These are phyloP conservation scores for Xylaria sp. DNA, from an alignment of 2,329 filamentous ascomycete species.

Conservation along the genomic window DNA sequence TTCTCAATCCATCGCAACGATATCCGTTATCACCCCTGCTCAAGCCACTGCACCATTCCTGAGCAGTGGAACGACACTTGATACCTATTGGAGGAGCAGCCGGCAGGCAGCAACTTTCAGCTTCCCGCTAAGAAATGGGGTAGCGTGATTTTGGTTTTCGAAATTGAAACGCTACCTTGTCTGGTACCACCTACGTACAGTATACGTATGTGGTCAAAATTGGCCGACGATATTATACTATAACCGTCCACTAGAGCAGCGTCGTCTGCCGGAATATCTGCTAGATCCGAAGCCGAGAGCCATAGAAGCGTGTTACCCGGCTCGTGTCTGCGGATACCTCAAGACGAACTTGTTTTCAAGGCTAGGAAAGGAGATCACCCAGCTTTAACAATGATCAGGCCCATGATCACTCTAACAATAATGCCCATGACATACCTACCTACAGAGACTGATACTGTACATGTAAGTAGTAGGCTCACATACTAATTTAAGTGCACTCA, in stretches of 20 bases:
- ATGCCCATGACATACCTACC: background rate
- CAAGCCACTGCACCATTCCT: constrained; percentile 15
- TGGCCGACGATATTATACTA: background rate
- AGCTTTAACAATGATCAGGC: background rate
- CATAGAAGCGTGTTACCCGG: background rate
- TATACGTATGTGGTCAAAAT: background rate
- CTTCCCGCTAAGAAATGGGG: constrained; percentile 11
- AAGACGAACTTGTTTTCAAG: background rate
- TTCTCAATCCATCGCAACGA: constrained; percentile 1
- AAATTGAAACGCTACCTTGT: constrained; percentile 23
- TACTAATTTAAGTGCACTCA: background rate
- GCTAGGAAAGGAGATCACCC: background rate
- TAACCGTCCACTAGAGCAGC: background rate
- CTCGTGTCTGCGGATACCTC: background rate
- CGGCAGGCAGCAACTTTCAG: constrained; percentile 31
- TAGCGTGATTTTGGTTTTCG: constrained; percentile 16
- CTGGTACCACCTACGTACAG: background rate
- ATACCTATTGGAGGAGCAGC: constrained; percentile 2
- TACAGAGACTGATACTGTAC: background rate
- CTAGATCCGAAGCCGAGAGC: background rate
- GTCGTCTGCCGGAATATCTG: background rate
- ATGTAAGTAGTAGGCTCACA: background rate
- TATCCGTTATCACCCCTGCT: constrained; percentile 10
- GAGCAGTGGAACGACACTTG: constrained; percentile 6
- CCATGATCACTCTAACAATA: background rate